These are phyloP conservation scores for Cyamopsis tetragonoloba DNA, from an alignment of 306 rosid species.

Conservation along the genomic window DNA sequence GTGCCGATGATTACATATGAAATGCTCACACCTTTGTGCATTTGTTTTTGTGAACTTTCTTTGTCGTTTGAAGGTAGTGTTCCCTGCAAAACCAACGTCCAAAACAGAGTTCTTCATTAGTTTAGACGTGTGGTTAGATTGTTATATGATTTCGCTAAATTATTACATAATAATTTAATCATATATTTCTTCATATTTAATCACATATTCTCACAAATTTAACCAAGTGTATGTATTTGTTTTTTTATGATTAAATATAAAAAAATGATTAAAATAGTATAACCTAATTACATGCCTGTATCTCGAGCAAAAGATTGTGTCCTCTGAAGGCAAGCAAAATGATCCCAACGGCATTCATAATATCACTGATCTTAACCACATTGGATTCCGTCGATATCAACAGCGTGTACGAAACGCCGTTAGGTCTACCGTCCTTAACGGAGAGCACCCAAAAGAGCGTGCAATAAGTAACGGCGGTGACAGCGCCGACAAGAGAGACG, in stretches of 20 bases:
- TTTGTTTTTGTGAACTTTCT: slow-evolving; percentile 33
- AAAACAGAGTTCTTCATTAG: background rate
- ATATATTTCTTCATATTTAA: too few relatives aligned
- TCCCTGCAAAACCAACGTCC: slow-evolving; percentile 42
- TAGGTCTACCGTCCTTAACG: slow-evolving; percentile 36
- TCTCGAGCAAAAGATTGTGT: slow-evolving; percentile 72
- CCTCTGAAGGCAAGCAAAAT: slow-evolving; percentile 56
- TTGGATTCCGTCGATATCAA: background rate
- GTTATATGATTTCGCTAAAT: too few relatives aligned
- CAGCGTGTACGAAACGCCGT: slow-evolving; percentile 24
- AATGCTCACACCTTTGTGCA: slow-evolving; percentile 48
- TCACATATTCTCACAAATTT: too few relatives aligned
- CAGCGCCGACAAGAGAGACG: slow-evolving; percentile 50
- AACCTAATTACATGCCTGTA: slow-evolving; percentile 57
- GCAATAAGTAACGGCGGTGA: slow-evolving; percentile 32
- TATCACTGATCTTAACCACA: slow-evolving; percentile 14
- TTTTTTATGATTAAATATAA: too few relatives aligned
- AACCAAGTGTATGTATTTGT: too few relatives aligned
- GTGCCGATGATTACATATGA: slow-evolving; percentile 44
- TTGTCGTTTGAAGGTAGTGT: slow-evolving; percentile 53
- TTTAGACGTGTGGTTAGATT: too few relatives aligned
- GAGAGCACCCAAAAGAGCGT: slow-evolving; percentile 57
- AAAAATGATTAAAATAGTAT: too few relatives aligned
- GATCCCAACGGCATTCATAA: slow-evolving; percentile 52
- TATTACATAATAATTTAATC: too few relatives aligned